Conservation (phyloP, 1,284 basidiomycete genomes). For the Boletus sp. region DNA sequence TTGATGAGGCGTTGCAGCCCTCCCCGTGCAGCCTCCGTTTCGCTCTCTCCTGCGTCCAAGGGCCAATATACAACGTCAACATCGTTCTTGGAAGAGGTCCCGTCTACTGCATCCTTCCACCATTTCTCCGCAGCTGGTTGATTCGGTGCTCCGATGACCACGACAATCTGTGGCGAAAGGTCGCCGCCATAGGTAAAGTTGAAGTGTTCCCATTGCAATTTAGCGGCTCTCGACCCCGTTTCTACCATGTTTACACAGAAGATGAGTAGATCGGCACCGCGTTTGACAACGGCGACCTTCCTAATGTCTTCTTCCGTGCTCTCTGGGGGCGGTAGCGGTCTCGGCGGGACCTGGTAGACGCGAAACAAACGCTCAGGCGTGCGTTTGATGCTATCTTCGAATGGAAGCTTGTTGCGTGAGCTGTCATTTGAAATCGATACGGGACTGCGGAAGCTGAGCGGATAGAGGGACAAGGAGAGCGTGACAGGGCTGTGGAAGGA, state of each 20-base stretch:
- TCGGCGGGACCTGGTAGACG: slow-evolving; percentile 24
- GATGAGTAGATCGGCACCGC: slow-evolving; percentile 26
- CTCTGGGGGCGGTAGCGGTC: neutral
- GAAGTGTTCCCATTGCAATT: slow-evolving; percentile 27
- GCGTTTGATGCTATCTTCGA: slow-evolving; percentile 14
- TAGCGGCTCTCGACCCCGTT: slow-evolving; percentile 4
- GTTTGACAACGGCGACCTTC: slow-evolving; percentile 15
- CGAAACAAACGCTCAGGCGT: slow-evolving; percentile 12
- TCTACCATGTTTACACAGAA: slow-evolving; percentile 20
- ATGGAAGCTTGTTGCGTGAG: slow-evolving; percentile 20
- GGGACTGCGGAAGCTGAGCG: slow-evolving; percentile 24
- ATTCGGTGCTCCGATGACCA: slow-evolving; percentile 18
- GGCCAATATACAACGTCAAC: slow-evolving; percentile 14
- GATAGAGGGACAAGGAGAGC: slow-evolving; percentile 13
- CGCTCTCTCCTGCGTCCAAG: neutral
- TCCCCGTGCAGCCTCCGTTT: neutral
- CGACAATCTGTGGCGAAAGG: slow-evolving; percentile 25
- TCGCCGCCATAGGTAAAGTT: slow-evolving; percentile 24
- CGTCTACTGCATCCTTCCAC: slow-evolving; percentile 16
- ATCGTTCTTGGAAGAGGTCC: slow-evolving; percentile 3
- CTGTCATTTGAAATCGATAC: slow-evolving; percentile 18
- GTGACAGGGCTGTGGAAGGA: slow-evolving; percentile 24
- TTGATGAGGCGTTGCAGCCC: slow-evolving; percentile 17
- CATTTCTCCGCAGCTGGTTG: slow-evolving; percentile 20
- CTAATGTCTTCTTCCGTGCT: slow-evolving; percentile 4